Evolutionary conservation across 345 rosid genomes (phyloP), one percentile per base, ranked within the genome.

Genomic region (Pistacia integerrima): DNA sequence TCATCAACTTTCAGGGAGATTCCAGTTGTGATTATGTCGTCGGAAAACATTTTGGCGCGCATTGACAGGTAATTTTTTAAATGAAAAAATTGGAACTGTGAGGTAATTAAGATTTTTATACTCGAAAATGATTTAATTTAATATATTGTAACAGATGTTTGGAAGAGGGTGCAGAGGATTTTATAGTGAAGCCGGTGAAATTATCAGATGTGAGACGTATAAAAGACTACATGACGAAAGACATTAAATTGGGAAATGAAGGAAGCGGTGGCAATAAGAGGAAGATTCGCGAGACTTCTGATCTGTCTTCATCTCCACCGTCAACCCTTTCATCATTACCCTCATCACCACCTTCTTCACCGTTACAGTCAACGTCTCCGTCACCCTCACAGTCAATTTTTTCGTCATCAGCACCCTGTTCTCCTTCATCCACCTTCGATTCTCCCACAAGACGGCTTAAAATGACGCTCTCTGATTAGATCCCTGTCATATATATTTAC

Each of bases 161-260:
- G 48, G 98, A 93, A 85, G 97, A 93, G 89, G 99, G 99, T 8
- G 99, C 99, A 2, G 89, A 93, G 83, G 97, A 92, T 25, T 96
- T 93, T 60, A 84, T 96, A 75, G 82, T 93, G 72, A 96, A 96
- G 81, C 99, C 99, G 46, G 97, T 96, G 87, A 96, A 96, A 78
- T 81, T 89, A 64, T 83, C 98, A 11, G 99, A 96, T 69, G 97
- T 96, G 41, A 83, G 90, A 78, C 92, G 97, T 25, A 56, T 96
- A 36, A 90, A 88, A 77, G 91, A 80, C 57, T 84, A 75, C 82
- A 84, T 91, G 84, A 54, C 73, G 25, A 89, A 77, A 72, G 93
- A 88, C 18, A 35, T 80, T 22, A 74, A 81, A 75, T 69, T 52
- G 36, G 81, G 38, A 67, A 76, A 25, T 5, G 66, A 22, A 35